A percentile compares a stretch with the other conserved stretches of the same genome.
phyloP scores from a whole-genome alignment of 192 early-diverging fungal genomes.

The Martensiomyces pterosporus region DNA sequence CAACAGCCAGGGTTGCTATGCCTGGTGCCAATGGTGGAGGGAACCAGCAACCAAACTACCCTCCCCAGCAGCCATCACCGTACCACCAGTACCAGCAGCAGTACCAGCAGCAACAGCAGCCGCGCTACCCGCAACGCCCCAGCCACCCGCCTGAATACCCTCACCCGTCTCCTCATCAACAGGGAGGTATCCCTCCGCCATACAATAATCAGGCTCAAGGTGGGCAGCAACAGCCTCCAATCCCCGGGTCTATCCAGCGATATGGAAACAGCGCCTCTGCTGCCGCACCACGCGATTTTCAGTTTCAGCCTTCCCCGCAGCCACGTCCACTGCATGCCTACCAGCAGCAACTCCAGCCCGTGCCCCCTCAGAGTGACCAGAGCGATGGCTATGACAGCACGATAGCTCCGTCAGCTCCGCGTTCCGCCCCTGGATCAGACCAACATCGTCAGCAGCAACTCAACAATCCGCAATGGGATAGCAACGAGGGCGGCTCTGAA shows the following conservation, averaged over 20 bases:
- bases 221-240: slow-evolving; percentile 10
- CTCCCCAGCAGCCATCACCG: neutral
- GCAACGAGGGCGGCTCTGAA: slow-evolving; percentile 9
- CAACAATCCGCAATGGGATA: neutral
- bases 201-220: slow-evolving; percentile 5
- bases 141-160: no score
- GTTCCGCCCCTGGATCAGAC: no score
- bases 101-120: slow-evolving; percentile 14
- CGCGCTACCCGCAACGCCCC: slow-evolving; percentile 3
- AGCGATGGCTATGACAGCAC: neutral
- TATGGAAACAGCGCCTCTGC: slow-evolving; percentile 14
- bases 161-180: slow-evolving; percentile 4
- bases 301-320: slow-evolving; percentile 9
- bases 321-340: neutral
- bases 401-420: no score
- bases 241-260: slow-evolving; percentile 1
- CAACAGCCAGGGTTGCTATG: slow-evolving; percentile 31
- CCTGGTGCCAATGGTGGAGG: neutral
- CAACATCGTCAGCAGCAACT: slow-evolving; percentile 25
- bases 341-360: neutral
- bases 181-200: neutral
- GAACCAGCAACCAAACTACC: neutral
- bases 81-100: slow-evolving; percentile 1
- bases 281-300: slow-evolving; percentile 23
- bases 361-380: no score